phyloP scores from a whole-genome alignment of 169 alveolate genomes.

The Plasmodium knowlesi region DNA sequence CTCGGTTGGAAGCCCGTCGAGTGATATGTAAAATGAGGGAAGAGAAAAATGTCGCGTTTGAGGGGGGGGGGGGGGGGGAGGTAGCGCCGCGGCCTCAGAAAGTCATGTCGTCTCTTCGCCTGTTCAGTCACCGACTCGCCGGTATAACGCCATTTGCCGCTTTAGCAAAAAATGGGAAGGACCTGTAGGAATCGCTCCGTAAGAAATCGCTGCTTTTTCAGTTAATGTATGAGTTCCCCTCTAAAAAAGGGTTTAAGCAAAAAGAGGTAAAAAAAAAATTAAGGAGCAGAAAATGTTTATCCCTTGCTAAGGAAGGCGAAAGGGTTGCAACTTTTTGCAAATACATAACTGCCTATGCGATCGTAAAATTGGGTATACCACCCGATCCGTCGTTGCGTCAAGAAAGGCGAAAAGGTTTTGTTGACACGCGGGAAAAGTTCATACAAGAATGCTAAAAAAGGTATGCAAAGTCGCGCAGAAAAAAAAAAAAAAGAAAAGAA shows the following conservation, averaged over 20 bases:
- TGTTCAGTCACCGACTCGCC: neutral
- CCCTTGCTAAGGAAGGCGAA: neutral
- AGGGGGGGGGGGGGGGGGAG: neutral
- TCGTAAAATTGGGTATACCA: neutral
- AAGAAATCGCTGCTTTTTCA: neutral
- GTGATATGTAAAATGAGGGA: neutral
- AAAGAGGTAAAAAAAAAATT: neutral
- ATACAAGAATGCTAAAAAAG: neutral
- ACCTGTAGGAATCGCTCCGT: neutral
- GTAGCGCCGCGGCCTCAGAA: neutral
- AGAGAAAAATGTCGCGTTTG: neutral
- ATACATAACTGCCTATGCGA: neutral
- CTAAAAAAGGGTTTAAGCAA: neutral
- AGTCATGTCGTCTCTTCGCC: neutral
- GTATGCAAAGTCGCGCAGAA: neutral
- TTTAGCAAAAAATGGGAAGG: neutral
- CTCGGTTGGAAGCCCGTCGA: neutral
- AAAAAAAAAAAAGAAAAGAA: too few species aligned
- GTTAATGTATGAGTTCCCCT: neutral
- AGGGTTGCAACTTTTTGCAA: neutral
- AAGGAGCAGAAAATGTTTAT: neutral
- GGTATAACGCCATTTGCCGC: neutral
- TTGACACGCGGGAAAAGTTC: neutral
- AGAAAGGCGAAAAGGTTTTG: neutral
- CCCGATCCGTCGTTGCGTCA: neutral